A percentile compares a stretch with the other conserved stretches of the same genome.
phyloP scores from a whole-genome alignment of 208 protist species.

The Leishmania tropica region DNA sequence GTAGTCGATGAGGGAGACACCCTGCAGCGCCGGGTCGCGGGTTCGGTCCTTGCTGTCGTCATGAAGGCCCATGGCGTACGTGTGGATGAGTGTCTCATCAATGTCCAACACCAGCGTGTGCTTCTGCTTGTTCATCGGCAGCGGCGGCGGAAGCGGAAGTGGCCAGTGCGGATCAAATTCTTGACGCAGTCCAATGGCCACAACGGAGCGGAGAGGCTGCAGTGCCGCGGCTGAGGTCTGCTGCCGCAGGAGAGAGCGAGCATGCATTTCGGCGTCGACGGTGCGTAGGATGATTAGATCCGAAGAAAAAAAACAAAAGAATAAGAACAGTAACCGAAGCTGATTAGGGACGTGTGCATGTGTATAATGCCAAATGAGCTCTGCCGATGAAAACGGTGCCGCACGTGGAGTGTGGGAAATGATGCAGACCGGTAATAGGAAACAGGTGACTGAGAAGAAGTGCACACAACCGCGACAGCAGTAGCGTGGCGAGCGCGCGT shows the following conservation, averaged over 20 bases:
- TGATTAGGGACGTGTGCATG: not conserved
- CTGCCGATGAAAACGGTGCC: constrained; percentile 1
- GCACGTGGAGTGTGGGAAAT: not conserved
- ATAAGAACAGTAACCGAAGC: not conserved
- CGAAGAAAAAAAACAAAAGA: not conserved
- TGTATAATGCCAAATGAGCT: not conserved
- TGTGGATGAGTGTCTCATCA: constrained; percentile 86
- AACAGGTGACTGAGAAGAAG: not conserved
- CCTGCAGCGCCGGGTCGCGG: constrained; percentile 22
- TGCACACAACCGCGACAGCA: not conserved
- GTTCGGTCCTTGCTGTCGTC: constrained; percentile 16
- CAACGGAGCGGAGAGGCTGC: constrained; percentile 41
- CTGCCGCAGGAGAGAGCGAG: constrained; percentile 13
- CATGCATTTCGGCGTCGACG: constrained; percentile 15
- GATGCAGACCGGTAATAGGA: not conserved
- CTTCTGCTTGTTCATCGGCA: constrained; percentile 43
- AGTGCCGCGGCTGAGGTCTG: constrained; percentile 19
- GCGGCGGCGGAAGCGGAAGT: constrained; percentile 65
- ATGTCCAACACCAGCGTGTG: constrained; percentile 89
- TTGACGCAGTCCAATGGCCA: constrained; percentile 49
- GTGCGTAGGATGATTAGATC: not conserved
- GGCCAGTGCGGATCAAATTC: constrained; percentile 71
- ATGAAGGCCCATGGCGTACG: constrained; percentile 54
- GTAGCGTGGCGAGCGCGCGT: not conserved
- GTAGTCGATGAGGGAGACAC: constrained; percentile 40